Evolutionary conservation across 2,329 filamentous ascomycete species (phyloP), one percentile per base, ranked within the genome.

Genomic region (Alternaria sp.): DNA sequence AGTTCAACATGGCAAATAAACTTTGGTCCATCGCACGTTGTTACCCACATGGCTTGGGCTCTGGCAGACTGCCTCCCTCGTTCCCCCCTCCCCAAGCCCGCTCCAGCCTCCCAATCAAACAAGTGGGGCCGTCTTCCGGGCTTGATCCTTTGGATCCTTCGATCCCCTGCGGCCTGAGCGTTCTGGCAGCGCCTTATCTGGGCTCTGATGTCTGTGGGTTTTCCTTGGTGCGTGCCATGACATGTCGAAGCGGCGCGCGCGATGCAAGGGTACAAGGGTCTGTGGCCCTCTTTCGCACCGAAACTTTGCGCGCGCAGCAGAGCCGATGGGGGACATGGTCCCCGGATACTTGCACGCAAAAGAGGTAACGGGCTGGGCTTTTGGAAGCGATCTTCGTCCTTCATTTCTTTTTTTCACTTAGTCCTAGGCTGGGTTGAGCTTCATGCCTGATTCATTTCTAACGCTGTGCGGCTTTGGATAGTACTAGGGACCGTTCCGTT

Each of bases 91-190:
- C 36, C 56, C 52, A 58, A 57, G 59, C 46, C 49, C 15, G 30
- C 49, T n/a, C 19, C 49, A 52, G 49, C 30, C 59, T 57, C 36
- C 58, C 59, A 61, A 61, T 61, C 45, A 61, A 57, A 57, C 59
- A 57, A 57, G 53, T 46, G 53, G 46, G 53, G 46, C 25, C 19
- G 26, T 13, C 28, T 19, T 55, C 55, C 59, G 52, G 59, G 32
- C 11, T 21, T 36, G 32, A 36, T 49, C 46, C 46, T 30, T 44
- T 61, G 32, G 23, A 51, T 46, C 46, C 53, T 17, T 25, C 52
- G 36, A 28, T 55, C 26, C 52, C 13, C 17, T 50, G 53, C 59
- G 59, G 53, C 46, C 59, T 45, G 25, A 51, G 53, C 53, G 54
- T 40, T 40, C 36, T 40, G 36, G 36, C 15, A 25, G 46, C 32